Conservation (phyloP, 768 basidiomycete species). For the Trametes cubensis region DNA sequence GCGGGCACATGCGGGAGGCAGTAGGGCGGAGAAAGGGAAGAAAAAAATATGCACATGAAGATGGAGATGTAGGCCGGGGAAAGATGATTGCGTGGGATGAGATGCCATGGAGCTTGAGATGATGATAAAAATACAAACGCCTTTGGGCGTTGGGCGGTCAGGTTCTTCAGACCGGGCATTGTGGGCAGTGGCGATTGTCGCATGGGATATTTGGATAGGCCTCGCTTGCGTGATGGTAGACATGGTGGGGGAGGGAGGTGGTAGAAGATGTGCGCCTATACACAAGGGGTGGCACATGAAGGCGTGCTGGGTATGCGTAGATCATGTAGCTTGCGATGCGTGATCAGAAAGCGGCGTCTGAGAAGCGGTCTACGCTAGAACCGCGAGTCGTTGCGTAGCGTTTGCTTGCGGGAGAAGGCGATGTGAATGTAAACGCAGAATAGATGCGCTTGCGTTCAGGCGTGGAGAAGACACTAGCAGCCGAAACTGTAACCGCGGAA, state of each 20-base stretch:
- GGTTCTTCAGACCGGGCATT: conserved; percentile 16
- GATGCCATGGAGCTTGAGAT: conserved; percentile 14
- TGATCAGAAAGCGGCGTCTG: conserved; percentile 20
- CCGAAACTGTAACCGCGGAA: conserved; percentile 33
- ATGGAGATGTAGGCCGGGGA: not conserved
- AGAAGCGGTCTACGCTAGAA: conserved; percentile 29
- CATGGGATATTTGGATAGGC: not conserved
- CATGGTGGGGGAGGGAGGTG: not conserved
- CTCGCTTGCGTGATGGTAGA: not conserved
- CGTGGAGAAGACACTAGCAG: conserved; percentile 56
- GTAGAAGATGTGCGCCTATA: not conserved
- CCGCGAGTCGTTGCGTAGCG: conserved; percentile 44
- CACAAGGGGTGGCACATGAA: not conserved
- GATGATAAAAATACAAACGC: conserved; percentile 18
- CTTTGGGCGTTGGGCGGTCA: not conserved
- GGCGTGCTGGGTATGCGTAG: not conserved
- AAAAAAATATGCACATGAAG: conserved; percentile 11
- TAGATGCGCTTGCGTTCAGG: conserved; percentile 76
- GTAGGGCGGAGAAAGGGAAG: not conserved
- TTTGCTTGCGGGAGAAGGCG: conserved; percentile 64
- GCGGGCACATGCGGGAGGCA: not conserved
- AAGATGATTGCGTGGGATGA: conserved; percentile 18
- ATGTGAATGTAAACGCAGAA: conserved; percentile 77
- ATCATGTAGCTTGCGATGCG: not conserved
- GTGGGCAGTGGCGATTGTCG: not conserved